Percentiles rank a stretch among this genome's conserved stretches.
These are phyloP conservation scores for Lachnellula arida DNA, from an alignment of 2,329 filamentous ascomycete genomes.

Conservation along the genomic window DNA sequence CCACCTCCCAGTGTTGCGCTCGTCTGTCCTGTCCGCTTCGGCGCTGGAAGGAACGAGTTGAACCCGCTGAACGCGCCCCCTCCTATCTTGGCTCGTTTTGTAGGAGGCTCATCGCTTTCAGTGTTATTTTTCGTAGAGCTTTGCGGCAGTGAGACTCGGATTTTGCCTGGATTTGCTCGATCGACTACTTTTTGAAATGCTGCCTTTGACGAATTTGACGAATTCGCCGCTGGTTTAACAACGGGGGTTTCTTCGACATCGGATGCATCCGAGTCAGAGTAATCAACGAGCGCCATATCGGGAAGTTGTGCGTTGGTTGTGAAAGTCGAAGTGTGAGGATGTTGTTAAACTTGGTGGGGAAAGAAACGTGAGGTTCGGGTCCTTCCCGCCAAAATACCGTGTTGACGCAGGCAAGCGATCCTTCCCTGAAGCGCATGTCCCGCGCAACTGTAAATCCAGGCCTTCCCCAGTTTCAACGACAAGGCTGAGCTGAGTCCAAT, in stretches of 20 bases:
- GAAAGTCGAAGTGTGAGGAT: too few relatives aligned
- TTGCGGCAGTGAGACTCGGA: slow-evolving; percentile 70
- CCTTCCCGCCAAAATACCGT: not conserved
- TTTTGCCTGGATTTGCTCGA: slow-evolving; percentile 75
- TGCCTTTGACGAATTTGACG: slow-evolving; percentile 46
- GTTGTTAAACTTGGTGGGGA: too few relatives aligned
- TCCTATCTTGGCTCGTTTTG: slow-evolving; percentile 64
- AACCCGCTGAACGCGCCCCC: slow-evolving; percentile 70
- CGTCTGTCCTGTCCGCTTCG: slow-evolving; percentile 53
- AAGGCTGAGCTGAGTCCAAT: slow-evolving; percentile 10
- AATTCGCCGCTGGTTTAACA: slow-evolving; percentile 30
- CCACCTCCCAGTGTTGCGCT: slow-evolving; percentile 32
- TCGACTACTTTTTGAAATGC: slow-evolving; percentile 77
- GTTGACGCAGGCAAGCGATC: not conserved
- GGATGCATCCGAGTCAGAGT: slow-evolving; percentile 63
- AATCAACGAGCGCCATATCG: slow-evolving; percentile 61
- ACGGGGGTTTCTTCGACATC: slow-evolving; percentile 43
- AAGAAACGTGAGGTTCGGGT: slow-evolving; percentile 5
- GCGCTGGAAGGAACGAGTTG: slow-evolving; percentile 80
- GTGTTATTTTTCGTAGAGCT: slow-evolving; percentile 35
- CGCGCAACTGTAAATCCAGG: not conserved
- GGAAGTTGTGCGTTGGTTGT: slow-evolving; percentile 1
- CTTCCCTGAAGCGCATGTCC: not conserved
- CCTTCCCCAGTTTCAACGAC: slow-evolving; percentile 7
- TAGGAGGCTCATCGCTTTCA: slow-evolving; percentile 51